Percentiles rank a stretch among this genome's conserved stretches.
Evolutionary conservation across 306 rosid species (phyloP).

Genomic region (Gastrolobium villosum): DNA sequence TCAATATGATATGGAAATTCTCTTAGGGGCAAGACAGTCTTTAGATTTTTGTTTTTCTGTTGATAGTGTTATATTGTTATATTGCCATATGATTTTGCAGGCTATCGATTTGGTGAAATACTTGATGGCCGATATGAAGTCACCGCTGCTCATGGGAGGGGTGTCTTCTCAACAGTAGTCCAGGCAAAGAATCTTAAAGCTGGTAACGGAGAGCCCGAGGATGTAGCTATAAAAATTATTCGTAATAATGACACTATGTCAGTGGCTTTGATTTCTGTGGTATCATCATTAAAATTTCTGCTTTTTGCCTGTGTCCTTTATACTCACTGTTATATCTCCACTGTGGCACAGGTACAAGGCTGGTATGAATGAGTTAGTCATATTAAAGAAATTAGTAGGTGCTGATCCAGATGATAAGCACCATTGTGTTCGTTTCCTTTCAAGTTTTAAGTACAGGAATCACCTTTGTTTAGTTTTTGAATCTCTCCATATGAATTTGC

Average conservation of each 20-base stretch:
- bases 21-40: background rate
- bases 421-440: constrained; percentile 88
- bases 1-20: constrained; percentile 2
- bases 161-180: constrained; percentile 86
- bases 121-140: constrained; percentile 85
- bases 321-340: constrained; percentile 4
- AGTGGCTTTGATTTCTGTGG: constrained; percentile 36
- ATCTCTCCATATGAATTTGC: constrained; percentile 88
- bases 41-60: constrained; percentile 38
- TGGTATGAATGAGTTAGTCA: constrained; percentile 80
- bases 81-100: constrained; percentile 47
- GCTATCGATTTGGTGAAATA: constrained; percentile 78
- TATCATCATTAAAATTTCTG: background rate
- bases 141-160: constrained; percentile 83
- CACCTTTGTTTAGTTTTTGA: constrained; percentile 93
- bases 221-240: constrained; percentile 82
- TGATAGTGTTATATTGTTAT: background rate
- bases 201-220: constrained; percentile 76
- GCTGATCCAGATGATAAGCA: constrained; percentile 92
- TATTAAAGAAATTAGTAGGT: constrained; percentile 85
- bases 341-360: constrained; percentile 79
- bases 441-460: constrained; percentile 86
- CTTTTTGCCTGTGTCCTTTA: background rate
- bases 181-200: constrained; percentile 74
- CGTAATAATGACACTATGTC: constrained; percentile 89